Evolutionary conservation across 371 early-diverging fungal species (phyloP).

Genomic region (Umbelopsis sp.): DNA sequence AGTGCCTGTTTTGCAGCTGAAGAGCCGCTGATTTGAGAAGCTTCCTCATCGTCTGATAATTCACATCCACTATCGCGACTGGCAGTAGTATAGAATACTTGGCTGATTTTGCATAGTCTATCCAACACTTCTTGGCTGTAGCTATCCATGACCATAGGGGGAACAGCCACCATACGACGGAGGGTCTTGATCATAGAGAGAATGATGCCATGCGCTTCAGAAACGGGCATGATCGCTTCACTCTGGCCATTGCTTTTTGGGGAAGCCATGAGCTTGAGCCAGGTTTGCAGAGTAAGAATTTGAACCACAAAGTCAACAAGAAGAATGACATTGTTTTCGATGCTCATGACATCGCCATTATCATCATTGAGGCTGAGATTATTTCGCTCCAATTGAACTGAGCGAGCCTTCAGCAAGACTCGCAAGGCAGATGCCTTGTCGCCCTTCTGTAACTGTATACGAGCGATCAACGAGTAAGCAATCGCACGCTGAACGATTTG

Average conservation of each 20-base stretch:
- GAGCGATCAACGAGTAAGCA: conserved; percentile 35
- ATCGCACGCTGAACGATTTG: conserved; percentile 2
- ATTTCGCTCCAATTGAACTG: conserved; percentile 32
- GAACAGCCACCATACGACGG: not conserved
- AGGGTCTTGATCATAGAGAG: conserved; percentile 2
- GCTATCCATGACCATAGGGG: conserved; percentile 1
- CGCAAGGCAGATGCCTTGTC: conserved; percentile 24
- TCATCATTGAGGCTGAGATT: conserved; percentile 24
- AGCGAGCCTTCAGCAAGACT: not conserved
- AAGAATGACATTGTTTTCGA: conserved; percentile 37
- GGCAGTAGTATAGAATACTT: not conserved
- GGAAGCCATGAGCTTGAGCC: conserved; percentile 34
- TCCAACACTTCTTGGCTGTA: conserved; percentile 9
- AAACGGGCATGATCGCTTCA: not conserved
- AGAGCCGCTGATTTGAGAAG: not conserved
- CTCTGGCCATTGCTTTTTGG: not conserved
- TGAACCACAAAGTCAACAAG: conserved; percentile 44
- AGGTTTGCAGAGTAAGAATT: conserved; percentile 40
- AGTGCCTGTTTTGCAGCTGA: not conserved
- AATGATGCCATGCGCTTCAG: not conserved
- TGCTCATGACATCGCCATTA: conserved; percentile 8
- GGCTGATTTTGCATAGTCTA: conserved; percentile 4
- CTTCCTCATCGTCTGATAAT: conserved; percentile 3
- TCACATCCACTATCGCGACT: not conserved
- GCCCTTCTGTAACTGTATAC: conserved; percentile 25